Evolutionary conservation across 129 eudicot species (phyloP), one percentile per base, ranked within the genome.

Genomic region (Calendula officinalis): DNA sequence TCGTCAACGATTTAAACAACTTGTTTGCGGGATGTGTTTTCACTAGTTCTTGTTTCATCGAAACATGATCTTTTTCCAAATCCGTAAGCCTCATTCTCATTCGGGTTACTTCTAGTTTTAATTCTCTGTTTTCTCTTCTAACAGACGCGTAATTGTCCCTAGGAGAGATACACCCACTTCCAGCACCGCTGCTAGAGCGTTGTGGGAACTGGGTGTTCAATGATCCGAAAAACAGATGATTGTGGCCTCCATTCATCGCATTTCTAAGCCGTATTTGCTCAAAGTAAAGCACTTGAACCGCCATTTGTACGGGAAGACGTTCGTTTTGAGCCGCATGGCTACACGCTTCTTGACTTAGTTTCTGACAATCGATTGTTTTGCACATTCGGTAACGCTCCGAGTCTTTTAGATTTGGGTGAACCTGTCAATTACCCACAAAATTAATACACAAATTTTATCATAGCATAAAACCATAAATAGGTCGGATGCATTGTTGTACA

Each of bases 261-360:
- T 89, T 89, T 7, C 99, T 42, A 58, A 94, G 82, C 78, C 99
- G 78, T 64, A 87, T 94, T 69, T 94, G 99, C 69, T 94, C 99
- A 15, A 94, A 88, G 90, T 94, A 94, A 3, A 94, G 86, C 44
- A 94, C 99, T 39, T 94, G 99, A 33, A 94, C 99, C 6, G 99
- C 99, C 95, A 89, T 94, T 62, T 94, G 99, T 37, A 89, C 95
- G 0, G 99, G 99, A 22, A 94, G 81, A 1, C 97, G 64, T 45
- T 94, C 99, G 34, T 94, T 94, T 22, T 94, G 99, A 64, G 99
- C 99, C 35, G 99, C 99, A 33, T 94, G 99, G 80, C 97, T 89
- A 78, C 99, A 94, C 14, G 94, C 97, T 77, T 94, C 99, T 80
- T 88, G 95, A n/a, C 97, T 83, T 3, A 94, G 82, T 64, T 94